These are phyloP conservation scores for Fusarium oxysporum DNA, from an alignment of 2,329 filamentous ascomycete species.

Conservation along the genomic window DNA sequence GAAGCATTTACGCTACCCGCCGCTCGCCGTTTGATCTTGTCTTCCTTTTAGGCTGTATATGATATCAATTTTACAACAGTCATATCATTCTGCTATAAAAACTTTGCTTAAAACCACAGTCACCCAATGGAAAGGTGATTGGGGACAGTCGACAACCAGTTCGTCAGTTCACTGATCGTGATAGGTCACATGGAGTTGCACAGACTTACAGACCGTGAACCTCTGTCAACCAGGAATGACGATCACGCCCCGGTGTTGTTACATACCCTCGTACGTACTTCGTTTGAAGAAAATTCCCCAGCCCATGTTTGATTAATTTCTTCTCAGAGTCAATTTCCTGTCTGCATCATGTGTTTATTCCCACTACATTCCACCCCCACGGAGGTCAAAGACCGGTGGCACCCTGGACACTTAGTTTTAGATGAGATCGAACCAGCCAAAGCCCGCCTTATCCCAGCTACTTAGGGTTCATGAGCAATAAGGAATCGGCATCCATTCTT, in stretches of 20 bases:
- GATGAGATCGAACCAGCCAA: slow-evolving; percentile 14
- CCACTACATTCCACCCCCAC: slow-evolving; percentile 43
- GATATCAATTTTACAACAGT: slow-evolving; percentile 2
- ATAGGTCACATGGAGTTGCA: slow-evolving; percentile 1
- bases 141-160: slow-evolving; percentile 1
- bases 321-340: slow-evolving; percentile 24
- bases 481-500: not conserved
- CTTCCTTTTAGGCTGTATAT: slow-evolving; percentile 18
- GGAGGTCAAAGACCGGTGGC: slow-evolving; percentile 45
- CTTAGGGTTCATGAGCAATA: not conserved
- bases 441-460: slow-evolving; percentile 22
- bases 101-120: not conserved
- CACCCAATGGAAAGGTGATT: slow-evolving; percentile 4
- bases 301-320: slow-evolving; percentile 19
- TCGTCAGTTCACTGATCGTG: not conserved
- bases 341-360: slow-evolving; percentile 36
- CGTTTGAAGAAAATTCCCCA: slow-evolving; percentile 17
- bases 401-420: slow-evolving; percentile 1
- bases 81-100: not conserved
- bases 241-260: slow-evolving; percentile 29
- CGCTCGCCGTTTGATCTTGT: slow-evolving; percentile 28
- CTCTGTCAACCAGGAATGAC: slow-evolving; percentile 5
- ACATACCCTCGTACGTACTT: slow-evolving; percentile 20
- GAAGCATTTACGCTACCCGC: slow-evolving; percentile 26
- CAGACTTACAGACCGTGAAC: slow-evolving; percentile 11